A percentile compares a stretch with the other conserved stretches of the same genome.
Conservation (phyloP, 169 alveolate genomes). For the Cryptosporidium felis region DNA sequence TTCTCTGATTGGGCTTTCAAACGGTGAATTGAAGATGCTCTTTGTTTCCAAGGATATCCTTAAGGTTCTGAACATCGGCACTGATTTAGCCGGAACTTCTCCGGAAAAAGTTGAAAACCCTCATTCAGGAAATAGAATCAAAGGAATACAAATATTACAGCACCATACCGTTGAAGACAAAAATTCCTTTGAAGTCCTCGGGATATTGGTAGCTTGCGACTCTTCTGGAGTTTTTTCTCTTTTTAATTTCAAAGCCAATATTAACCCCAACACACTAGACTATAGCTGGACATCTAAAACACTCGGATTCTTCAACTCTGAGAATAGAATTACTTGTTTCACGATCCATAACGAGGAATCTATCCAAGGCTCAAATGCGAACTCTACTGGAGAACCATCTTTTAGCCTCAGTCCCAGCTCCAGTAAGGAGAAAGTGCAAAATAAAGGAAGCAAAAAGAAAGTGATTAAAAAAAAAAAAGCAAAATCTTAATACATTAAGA, state of each 20-base stretch:
- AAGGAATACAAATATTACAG: conserved; percentile 5
- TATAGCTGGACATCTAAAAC: not conserved
- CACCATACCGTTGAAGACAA: not conserved
- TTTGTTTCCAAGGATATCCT: not conserved
- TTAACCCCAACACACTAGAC: not conserved
- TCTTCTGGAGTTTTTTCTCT: conserved; percentile 37
- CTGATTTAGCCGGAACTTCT: not conserved
- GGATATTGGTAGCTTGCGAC: conserved; percentile 24
- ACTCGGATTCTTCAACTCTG: not conserved
- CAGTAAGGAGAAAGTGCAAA: too few relatives aligned
- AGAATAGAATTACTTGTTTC: conserved; percentile 41
- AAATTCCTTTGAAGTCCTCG: not conserved
- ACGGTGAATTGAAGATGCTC: conserved; percentile 2
- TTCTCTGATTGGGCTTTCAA: conserved; percentile 18
- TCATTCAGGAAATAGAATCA: conserved; percentile 29
- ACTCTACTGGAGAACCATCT: too few relatives aligned
- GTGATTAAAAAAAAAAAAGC: not conserved
- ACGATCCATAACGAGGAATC: not conserved
- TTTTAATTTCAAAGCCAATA: not conserved
- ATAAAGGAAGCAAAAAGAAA: not conserved
- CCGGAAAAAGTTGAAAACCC: not conserved
- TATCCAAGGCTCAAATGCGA: too few relatives aligned
- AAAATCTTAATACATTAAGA: not conserved
- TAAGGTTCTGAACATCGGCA: not conserved
- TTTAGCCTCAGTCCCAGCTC: too few relatives aligned